These are phyloP conservation scores for Biscogniauxia sp. DNA, from an alignment of 2,329 filamentous ascomycete species.

Conservation along the genomic window DNA sequence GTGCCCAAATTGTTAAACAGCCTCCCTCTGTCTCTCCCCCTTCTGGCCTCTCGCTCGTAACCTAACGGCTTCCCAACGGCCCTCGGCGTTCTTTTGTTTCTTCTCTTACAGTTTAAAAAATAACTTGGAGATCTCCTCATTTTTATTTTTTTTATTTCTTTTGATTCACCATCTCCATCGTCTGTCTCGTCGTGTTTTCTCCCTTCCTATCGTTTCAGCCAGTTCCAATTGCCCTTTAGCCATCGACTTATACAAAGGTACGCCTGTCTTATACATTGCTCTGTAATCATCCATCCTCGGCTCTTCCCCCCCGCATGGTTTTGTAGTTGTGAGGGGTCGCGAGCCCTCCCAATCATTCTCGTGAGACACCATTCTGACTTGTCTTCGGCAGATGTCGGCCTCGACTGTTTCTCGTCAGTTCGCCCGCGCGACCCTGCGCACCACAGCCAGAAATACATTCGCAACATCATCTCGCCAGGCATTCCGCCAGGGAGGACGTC, in stretches of 20 bases:
- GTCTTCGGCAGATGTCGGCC: conserved; percentile 40
- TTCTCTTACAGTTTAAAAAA: not conserved
- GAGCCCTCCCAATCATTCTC: not conserved
- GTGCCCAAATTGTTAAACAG: not conserved
- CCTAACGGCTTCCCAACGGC: not conserved
- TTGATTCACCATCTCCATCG: not conserved
- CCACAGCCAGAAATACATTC: conserved; percentile 58
- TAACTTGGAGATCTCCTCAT: conserved; percentile 1
- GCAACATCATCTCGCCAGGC: conserved; percentile 60
- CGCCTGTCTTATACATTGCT: too few species aligned
- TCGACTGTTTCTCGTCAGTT: conserved; percentile 50
- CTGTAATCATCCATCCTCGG: too few species aligned
- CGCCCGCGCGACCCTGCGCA: conserved; percentile 58
- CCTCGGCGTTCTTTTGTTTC: conserved; percentile 1
- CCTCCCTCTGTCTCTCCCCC: not conserved
- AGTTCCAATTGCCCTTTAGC: not conserved
- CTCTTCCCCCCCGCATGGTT: not conserved
- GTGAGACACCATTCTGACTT: conserved; percentile 1
- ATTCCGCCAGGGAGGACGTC: conserved; percentile 72
- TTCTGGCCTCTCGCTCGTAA: not conserved
- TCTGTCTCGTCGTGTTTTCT: not conserved
- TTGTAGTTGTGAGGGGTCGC: not conserved
- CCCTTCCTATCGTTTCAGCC: not conserved
- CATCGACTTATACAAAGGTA: not conserved
- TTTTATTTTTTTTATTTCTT: conserved; percentile 1